These are phyloP conservation scores for Leptographium wingfieldii DNA, from an alignment of 2,329 filamentous ascomycete genomes.

Conservation along the genomic window DNA sequence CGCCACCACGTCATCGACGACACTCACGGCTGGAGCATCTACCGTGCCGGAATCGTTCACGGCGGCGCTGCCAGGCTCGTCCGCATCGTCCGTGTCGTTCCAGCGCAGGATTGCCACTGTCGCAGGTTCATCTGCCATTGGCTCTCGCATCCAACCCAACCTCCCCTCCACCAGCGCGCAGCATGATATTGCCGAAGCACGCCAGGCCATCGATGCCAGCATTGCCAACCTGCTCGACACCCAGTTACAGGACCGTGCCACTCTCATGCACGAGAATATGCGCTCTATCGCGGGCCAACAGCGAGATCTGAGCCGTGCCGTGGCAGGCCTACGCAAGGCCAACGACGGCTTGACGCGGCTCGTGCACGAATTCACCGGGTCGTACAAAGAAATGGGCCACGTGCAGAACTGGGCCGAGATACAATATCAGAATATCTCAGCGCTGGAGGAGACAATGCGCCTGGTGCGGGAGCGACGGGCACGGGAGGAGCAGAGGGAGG, in stretches of 20 bases:
- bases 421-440: constrained; percentile 54
- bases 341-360: constrained; percentile 53
- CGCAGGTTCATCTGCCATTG: neutral
- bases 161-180: constrained; percentile 30
- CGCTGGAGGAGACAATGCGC: constrained; percentile 51
- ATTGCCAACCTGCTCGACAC: constrained; percentile 59
- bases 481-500: constrained; percentile 8
- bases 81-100: neutral
- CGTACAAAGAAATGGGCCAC: constrained; percentile 66
- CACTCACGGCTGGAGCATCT: neutral
- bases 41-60: neutral
- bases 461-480: constrained; percentile 29
- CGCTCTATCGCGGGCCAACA: constrained; percentile 55
- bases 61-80: neutral
- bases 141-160: constrained; percentile 12
- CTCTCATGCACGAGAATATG: constrained; percentile 57
- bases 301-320: constrained; percentile 47
- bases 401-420: constrained; percentile 84
- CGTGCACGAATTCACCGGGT: constrained; percentile 47
- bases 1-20: neutral
- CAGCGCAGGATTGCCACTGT: neutral
- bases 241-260: constrained; percentile 54
- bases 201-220: constrained; percentile 45
- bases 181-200: constrained; percentile 41
- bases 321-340: constrained; percentile 47